A percentile compares a stretch with the other conserved stretches of the same genome.
Conservation (phyloP, 2,329 filamentous ascomycete genomes). For the Aspergillus ibericus region DNA sequence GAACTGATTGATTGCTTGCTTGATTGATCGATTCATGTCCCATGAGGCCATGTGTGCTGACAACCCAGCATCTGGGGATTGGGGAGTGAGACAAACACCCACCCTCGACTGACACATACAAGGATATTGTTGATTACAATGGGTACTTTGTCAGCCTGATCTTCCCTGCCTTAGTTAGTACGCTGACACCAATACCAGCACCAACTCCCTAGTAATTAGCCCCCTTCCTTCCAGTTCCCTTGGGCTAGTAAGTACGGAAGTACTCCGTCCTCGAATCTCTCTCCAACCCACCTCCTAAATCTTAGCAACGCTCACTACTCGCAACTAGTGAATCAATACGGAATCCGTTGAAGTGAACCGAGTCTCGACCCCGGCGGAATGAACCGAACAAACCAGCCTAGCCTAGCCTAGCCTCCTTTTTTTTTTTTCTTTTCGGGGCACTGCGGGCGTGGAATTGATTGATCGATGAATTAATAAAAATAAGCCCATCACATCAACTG, state of each 20-base stretch:
- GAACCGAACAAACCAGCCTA: neutral
- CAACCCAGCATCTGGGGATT: neutral
- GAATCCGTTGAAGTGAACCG: too few species aligned
- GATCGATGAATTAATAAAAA: too few species aligned
- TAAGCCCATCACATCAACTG: too few species aligned
- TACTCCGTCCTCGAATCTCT: too few species aligned
- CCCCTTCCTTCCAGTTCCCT: neutral
- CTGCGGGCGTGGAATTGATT: neutral
- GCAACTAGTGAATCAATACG: too few species aligned
- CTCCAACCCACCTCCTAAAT: neutral
- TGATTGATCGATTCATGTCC: neutral
- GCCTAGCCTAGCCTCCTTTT: neutral
- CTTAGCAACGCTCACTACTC: neutral
- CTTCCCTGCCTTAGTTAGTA: neutral
- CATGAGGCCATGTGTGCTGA: neutral
- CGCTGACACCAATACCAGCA: too few species aligned
- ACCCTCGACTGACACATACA: neutral
- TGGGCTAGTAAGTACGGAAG: too few species aligned
- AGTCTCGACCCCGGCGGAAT: neutral
- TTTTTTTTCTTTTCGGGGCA: neutral
- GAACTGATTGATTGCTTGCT: neutral
- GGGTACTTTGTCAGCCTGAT: neutral
- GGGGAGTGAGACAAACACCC: neutral
- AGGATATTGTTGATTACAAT: neutral
- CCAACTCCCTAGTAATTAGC: too few species aligned